These are phyloP conservation scores for Coemansia aciculifera DNA, from an alignment of 192 early-diverging fungal genomes.

Conservation along the genomic window DNA sequence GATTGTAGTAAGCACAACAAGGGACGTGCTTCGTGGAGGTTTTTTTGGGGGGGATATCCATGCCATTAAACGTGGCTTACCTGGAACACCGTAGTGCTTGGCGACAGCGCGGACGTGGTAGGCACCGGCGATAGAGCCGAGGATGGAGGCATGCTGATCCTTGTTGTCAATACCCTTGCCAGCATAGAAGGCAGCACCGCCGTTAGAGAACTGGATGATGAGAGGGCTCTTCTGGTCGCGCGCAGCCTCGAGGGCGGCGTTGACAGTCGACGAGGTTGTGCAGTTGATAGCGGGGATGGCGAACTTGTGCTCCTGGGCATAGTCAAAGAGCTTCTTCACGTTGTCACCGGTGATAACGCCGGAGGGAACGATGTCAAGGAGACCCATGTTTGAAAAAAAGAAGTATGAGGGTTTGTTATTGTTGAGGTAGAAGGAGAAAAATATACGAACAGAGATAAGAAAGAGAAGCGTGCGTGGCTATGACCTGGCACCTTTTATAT, in stretches of 20 bases:
- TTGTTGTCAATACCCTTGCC: constrained; percentile 92
- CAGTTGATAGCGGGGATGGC: constrained; percentile 98
- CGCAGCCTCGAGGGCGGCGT: constrained; percentile 92
- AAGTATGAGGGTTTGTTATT: neutral
- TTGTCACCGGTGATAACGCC: constrained; percentile 94
- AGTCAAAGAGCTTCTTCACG: constrained; percentile 79
- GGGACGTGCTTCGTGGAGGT: neutral
- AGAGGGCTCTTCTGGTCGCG: constrained; percentile 89
- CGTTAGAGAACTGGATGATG: constrained; percentile 95
- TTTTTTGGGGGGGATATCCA: constrained; percentile 4
- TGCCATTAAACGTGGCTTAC: constrained; percentile 49
- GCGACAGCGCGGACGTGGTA: constrained; percentile 78
- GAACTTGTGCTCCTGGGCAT: constrained; percentile 75
- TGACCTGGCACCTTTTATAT: neutral
- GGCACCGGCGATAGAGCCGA: constrained; percentile 90
- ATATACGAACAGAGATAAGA: constrained; percentile 8
- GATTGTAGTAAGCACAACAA: neutral
- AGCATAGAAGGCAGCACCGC: constrained; percentile 88
- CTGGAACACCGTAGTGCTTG: constrained; percentile 77
- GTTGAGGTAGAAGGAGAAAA: neutral
- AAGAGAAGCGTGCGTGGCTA: neutral
- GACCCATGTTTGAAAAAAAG: constrained; percentile 60
- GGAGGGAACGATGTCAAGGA: constrained; percentile 81
- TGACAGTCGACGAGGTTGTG: constrained; percentile 89
- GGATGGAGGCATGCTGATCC: constrained; percentile 83